These are phyloP conservation scores for Populus simonii DNA, from an alignment of 345 rosid species.

Conservation along the genomic window DNA sequence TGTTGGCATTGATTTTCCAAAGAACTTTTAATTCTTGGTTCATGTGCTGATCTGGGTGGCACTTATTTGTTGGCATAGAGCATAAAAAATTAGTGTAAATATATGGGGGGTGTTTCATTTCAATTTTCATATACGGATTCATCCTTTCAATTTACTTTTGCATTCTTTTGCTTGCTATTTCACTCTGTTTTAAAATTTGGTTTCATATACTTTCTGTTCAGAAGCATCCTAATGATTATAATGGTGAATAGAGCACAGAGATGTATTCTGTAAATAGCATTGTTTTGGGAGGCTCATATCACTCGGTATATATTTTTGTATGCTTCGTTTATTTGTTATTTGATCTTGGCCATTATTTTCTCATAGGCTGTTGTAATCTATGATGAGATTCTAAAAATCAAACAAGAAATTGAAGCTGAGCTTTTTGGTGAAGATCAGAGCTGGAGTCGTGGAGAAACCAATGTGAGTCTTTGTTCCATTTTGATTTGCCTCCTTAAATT, in stretches of 20 bases:
- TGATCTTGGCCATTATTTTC: conserved; percentile 9
- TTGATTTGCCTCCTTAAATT: neutral
- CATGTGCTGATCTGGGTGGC: neutral
- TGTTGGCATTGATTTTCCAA: neutral
- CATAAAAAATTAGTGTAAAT: neutral
- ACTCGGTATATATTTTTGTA: neutral
- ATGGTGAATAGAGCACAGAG: neutral
- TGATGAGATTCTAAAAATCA: conserved; percentile 65
- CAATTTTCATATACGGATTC: neutral
- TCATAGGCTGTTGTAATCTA: conserved; percentile 45
- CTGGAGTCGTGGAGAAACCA: conserved; percentile 63
- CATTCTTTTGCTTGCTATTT: neutral
- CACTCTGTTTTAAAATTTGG: neutral
- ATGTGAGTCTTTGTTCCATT: conserved; percentile 40
- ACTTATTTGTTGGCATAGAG: neutral
- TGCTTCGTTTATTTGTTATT: neutral
- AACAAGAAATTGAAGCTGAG: conserved; percentile 63
- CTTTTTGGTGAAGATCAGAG: conserved; percentile 71
- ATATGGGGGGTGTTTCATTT: neutral
- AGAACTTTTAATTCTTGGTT: neutral
- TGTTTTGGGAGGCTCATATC: neutral
- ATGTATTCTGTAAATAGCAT: neutral
- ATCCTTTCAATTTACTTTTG: neutral
- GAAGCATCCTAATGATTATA: neutral
- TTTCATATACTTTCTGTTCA: neutral